Evolutionary conservation across 345 rosid species (phyloP), one percentile per base, ranked within the genome.

Genomic region (Gossypium raimondii): DNA sequence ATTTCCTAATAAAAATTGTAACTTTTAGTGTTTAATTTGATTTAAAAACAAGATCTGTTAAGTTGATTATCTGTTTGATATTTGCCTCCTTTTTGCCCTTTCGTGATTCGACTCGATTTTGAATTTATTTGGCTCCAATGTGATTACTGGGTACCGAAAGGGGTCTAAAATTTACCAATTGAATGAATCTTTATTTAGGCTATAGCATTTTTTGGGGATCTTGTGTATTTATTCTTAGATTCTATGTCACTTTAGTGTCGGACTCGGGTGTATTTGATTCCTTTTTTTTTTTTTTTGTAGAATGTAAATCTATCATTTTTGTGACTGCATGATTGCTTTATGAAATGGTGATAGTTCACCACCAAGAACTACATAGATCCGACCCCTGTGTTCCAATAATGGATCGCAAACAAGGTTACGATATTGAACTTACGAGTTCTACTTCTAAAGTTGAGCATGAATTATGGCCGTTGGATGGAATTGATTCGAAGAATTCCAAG

Each of bases 381-480:
- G 41, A 34, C 41, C 41, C 41, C 7, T 34, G 6, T 34, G 41
- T 66, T 82, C 76, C 82, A 59, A 11, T 43, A 65, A 82, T 80
- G 92, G 89, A 85, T 57, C 34, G 84, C 58, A 81, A 80, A 67
- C 73, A 84, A 58, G 58, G 64, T 67, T 80, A 73, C 70, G 91
- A 90, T 73, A 11, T 87, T 17, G 94, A 89, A 77, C 81, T 59
- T 53, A 50, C 56, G 69, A 71, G 53, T 58, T 80, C 87, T 58
- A 66, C 76, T 1, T 68, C 82, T 12, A 73, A 70, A 72, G 76
- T 81, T 73, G 83, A 78, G 79, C 89, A 89, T 69, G 94, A 93
- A 27, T 72, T 85, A 13, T 96, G 99, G 98, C 97, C 93, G 0
- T 81, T 93, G 3, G 79, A 83, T 58, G 94, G 84, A 76, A 88